A percentile compares a stretch with the other conserved stretches of the same genome.
Evolutionary conservation across 441 rosid species (phyloP).

Genomic region (Populus hybrid): DNA sequence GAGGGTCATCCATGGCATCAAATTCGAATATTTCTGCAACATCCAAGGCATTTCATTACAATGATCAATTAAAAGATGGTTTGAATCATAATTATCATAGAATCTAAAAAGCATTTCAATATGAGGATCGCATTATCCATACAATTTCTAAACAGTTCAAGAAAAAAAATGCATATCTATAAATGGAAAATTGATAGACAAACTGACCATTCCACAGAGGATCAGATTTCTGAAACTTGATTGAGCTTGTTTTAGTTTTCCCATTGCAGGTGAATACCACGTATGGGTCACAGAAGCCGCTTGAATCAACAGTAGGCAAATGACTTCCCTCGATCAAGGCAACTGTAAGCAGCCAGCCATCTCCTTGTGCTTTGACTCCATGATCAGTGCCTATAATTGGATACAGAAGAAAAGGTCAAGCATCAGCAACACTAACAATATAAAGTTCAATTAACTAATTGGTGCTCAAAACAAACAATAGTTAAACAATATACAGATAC

Average conservation of each 20-base stretch:
- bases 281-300: conserved; percentile 89
- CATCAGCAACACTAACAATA: background rate
- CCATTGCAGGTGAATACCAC: conserved; percentile 92
- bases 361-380: conserved; percentile 95
- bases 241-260: conserved; percentile 84
- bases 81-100: conserved; percentile 6
- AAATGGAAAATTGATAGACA: conserved; percentile 17
- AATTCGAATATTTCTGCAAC: conserved; percentile 93
- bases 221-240: conserved; percentile 83
- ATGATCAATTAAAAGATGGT: conserved; percentile 11
- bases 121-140: background rate
- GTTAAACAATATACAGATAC: background rate
- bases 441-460: background rate
- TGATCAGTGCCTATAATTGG: conserved; percentile 72
- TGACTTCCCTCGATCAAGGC: conserved; percentile 87
- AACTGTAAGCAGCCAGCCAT: conserved; percentile 94
- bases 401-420: conserved; percentile 12
- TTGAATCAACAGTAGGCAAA: conserved; percentile 90
- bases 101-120: background rate
- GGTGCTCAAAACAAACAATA: background rate
- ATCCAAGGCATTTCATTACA: conserved; percentile 15
- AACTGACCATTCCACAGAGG: conserved; percentile 92
- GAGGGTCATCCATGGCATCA: conserved; percentile 97
- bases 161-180: background rate
- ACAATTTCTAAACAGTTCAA: background rate